Evolutionary conservation across 2,329 filamentous ascomycete species (phyloP).

Genomic region (Elsinoe perseae): DNA sequence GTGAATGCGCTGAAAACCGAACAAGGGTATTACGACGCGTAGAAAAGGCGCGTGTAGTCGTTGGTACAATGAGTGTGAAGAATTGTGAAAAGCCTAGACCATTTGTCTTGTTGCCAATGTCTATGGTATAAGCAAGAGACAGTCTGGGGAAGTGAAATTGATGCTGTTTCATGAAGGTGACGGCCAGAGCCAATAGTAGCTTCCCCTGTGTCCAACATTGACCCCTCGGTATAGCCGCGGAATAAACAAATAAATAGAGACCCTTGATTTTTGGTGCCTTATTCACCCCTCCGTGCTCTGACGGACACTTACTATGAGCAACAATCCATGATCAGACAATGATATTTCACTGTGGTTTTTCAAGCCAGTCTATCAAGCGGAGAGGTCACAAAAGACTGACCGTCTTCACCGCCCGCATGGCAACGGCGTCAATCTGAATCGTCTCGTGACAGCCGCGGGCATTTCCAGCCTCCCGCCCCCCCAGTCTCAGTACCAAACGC

Average conservation of each 20-base stretch:
- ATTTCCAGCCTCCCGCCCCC: neutral
- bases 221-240: neutral
- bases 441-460: constrained; percentile 12
- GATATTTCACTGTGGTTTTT: neutral
- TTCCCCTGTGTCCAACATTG: constrained; percentile 4
- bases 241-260: constrained; percentile 15
- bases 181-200: constrained; percentile 5
- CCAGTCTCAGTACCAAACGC: constrained; percentile 11
- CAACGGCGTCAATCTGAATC: constrained; percentile 12
- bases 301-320: neutral
- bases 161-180: constrained; percentile 4
- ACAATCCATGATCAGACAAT: neutral
- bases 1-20: neutral
- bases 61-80: neutral
- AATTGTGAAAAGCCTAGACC: neutral
- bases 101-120: neutral
- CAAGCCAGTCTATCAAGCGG: neutral
- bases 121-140: neutral
- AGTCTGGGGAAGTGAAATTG: constrained; percentile 6
- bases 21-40: constrained; percentile 1
- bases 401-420: neutral
- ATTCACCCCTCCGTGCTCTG: neutral
- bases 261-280: neutral
- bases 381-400: neutral
- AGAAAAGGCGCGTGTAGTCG: neutral